phyloP scores from a whole-genome alignment of 2,329 filamentous ascomycete species.

The Phialocephala sp. region DNA sequence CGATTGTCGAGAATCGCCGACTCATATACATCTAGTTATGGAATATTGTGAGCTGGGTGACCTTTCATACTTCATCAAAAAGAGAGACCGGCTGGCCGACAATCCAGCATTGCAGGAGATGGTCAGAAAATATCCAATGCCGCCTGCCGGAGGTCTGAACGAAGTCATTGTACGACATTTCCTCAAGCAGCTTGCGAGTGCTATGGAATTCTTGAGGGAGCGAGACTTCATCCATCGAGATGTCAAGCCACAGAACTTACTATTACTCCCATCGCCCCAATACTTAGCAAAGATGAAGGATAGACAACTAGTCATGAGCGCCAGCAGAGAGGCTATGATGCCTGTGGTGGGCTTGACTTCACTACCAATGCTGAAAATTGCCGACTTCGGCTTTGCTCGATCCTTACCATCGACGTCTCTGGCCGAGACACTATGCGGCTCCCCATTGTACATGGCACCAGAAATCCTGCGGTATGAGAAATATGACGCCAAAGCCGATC shows the following conservation, averaged over 20 bases:
- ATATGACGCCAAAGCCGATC: constrained; percentile 94
- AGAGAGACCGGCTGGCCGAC: constrained; percentile 78
- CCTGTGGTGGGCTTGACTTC: constrained; percentile 82
- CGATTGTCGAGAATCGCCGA: constrained; percentile 85
- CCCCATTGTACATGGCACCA: constrained; percentile 97
- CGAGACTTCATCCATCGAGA: constrained; percentile 94
- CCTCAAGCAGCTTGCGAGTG: constrained; percentile 90
- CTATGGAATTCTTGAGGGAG: constrained; percentile 83
- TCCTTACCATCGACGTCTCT: constrained; percentile 89
- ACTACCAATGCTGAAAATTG: constrained; percentile 94
- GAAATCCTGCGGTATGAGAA: constrained; percentile 97
- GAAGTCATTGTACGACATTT: constrained; percentile 98
- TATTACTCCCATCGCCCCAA: constrained; percentile 81
- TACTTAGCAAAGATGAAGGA: constrained; percentile 68
- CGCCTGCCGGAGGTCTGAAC: constrained; percentile 82
- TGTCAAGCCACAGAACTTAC: constrained; percentile 94
- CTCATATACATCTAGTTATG: constrained; percentile 96
- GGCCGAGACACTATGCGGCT: constrained; percentile 95
- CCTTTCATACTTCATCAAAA: constrained; percentile 94
- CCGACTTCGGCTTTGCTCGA: constrained; percentile 97
- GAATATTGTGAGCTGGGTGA: constrained; percentile 98
- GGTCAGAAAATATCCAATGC: constrained; percentile 90
- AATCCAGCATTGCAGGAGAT: constrained; percentile 87
- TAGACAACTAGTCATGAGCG: constrained; percentile 72
- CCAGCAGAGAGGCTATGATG: constrained; percentile 79